Conservation (phyloP, 768 basidiomycete species). For the Phlebiopsis flavidoalba region DNA sequence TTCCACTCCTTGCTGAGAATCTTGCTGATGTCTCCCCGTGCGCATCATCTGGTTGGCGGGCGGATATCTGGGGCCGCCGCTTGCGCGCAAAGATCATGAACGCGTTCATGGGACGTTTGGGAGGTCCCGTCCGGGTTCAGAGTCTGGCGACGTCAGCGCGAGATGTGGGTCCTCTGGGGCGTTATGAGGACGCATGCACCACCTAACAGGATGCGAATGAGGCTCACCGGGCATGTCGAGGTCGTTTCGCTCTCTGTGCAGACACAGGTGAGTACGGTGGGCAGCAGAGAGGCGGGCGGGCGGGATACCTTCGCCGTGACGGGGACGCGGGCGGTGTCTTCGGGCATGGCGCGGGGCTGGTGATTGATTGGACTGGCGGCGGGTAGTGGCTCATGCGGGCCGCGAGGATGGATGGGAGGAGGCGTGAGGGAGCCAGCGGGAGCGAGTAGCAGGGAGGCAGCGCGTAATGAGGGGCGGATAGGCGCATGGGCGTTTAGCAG, state of each 20-base stretch:
- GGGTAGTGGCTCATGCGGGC: neutral
- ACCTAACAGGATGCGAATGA: slow-evolving; percentile 7
- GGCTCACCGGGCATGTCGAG: slow-evolving; percentile 10
- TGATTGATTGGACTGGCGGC: slow-evolving; percentile 11
- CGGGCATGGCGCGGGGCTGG: slow-evolving; percentile 14
- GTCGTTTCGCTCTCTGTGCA: slow-evolving; percentile 14
- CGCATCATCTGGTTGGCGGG: slow-evolving; percentile 88
- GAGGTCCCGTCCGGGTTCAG: slow-evolving; percentile 84
- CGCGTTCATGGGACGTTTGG: slow-evolving; percentile 89
- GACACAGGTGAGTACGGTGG: slow-evolving; percentile 9
- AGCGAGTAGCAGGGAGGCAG: slow-evolving; percentile 5
- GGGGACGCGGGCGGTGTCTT: slow-evolving; percentile 5
- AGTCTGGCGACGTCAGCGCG: slow-evolving; percentile 68
- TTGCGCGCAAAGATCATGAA: slow-evolving; percentile 91
- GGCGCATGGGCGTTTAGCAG: neutral
- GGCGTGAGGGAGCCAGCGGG: neutral
- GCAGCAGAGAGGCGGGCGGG: slow-evolving; percentile 43
- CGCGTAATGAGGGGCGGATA: slow-evolving; percentile 7
- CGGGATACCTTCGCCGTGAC: slow-evolving; percentile 36
- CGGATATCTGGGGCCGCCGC: slow-evolving; percentile 76
- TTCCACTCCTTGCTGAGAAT: slow-evolving; percentile 86
- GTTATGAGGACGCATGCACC: neutral
- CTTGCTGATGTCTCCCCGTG: slow-evolving; percentile 86
- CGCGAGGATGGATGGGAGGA: neutral
- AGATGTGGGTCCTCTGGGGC: slow-evolving; percentile 33